Evolutionary conservation across 257 asterid species (phyloP), one percentile per base, ranked within the genome.

Genomic region (Apocynum venetum): DNA sequence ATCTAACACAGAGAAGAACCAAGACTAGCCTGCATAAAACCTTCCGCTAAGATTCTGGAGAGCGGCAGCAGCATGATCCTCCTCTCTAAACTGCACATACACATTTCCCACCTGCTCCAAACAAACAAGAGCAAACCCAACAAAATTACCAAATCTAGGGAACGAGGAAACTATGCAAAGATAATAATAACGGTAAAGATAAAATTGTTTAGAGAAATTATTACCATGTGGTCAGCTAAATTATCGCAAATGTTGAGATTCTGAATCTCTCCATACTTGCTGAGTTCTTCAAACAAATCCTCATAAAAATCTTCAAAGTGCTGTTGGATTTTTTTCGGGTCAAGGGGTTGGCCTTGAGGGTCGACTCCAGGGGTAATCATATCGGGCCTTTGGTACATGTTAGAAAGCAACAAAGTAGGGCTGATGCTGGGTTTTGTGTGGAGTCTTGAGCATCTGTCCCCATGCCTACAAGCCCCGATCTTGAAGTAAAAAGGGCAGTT

Each of bases 401-500:
- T 91, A 63, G 97, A 91, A 4, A 91, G 87, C 47, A 91, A 79
- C 4, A 91, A 80, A 0, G 97, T 91, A 31, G 97, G 97, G 80
- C 97, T 91, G 83, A 84, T 91, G 85, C 95, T 91, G 63, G 97
- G 97, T 76, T 89, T 91, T 1, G 97, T 89, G 79, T 89, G 96
- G 65, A 91, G 97, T 52, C 95, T 88, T 44, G 97, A 86, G 87
- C 97, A 91, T 1, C 97, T 89, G 82, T 91, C 97, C 11, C 97
- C 97, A 76, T 91, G 97, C 72, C 97, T 83, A 85, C 97, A 91
- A 40, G 95, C 97, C 53, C 97, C 97, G 88, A 91, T 91, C 93
- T 91, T 91, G 88, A 91, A 91, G 88, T 91, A 91, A 79, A 91
- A 91, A 0, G 97, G 97, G 74, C 97, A 89, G 80, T 91, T 91